Conservation (phyloP, 306 rosid genomes). For the Citrullus amarus region DNA sequence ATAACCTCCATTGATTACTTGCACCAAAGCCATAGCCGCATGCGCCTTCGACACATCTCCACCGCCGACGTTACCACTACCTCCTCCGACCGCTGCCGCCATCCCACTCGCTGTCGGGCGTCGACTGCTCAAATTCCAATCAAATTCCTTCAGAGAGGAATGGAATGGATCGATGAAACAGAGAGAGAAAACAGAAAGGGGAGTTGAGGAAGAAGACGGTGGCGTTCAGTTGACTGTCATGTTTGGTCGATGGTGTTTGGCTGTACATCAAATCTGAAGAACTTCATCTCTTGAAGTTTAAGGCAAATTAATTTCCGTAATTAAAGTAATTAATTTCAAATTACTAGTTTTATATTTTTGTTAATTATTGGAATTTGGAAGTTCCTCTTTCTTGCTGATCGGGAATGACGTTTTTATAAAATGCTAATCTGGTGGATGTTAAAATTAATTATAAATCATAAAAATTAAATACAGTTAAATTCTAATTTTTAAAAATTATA, state of each 20-base stretch:
- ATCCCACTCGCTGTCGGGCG: conserved; percentile 2
- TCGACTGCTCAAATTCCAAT: not conserved
- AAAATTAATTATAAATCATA: no score
- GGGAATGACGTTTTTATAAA: not conserved
- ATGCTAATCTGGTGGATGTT: no score
- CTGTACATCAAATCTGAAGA: not conserved
- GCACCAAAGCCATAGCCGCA: conserved; percentile 60
- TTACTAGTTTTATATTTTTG: not conserved
- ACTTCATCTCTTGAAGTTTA: not conserved
- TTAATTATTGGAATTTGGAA: not conserved
- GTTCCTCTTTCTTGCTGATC: not conserved
- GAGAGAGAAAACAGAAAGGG: not conserved
- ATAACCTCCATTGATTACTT: conserved; percentile 70
- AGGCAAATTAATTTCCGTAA: not conserved
- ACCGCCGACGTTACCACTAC: conserved; percentile 1
- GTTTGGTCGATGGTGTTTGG: not conserved
- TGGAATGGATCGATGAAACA: not conserved
- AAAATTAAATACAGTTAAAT: no score
- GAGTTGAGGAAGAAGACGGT: not conserved
- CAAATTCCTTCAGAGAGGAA: not conserved
- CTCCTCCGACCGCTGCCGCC: conserved; percentile 24
- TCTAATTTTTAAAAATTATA: no score
- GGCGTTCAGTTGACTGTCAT: not conserved
- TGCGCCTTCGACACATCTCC: conserved; percentile 57
- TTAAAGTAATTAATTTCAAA: not conserved